A percentile compares a stretch with the other conserved stretches of the same genome.
phyloP scores from a whole-genome alignment of 306 rosid genomes.

The Vigna reflexopilosa region DNA sequence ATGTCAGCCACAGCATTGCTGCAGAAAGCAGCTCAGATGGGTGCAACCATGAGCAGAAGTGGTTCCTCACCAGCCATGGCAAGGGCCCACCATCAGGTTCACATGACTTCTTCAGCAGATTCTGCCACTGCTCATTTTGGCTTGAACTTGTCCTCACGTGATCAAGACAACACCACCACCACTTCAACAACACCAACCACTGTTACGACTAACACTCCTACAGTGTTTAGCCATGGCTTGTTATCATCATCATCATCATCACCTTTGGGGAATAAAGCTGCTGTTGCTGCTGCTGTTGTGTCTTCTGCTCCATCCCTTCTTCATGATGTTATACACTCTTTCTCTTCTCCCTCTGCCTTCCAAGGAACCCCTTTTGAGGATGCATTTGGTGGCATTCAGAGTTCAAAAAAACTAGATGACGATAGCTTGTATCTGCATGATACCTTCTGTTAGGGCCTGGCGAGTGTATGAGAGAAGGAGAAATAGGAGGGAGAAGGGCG shows the following conservation, averaged over 20 bases:
- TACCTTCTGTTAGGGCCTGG: too few species aligned
- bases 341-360: constrained; percentile 54
- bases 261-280: constrained; percentile 55
- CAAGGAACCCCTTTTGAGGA: constrained; percentile 57
- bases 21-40: constrained; percentile 98
- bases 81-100: constrained; percentile 62
- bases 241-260: constrained; percentile 33
- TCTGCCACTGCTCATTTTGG: constrained; percentile 42
- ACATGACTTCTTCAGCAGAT: constrained; percentile 57
- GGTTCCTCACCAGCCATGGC: constrained; percentile 46
- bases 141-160: constrained; percentile 65
- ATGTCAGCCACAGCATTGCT: constrained; percentile 98
- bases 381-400: constrained; percentile 59
- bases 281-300: constrained; percentile 9
- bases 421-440: constrained; percentile 29
- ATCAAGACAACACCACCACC: background rate
- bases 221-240: constrained; percentile 45
- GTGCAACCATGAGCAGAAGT: constrained; percentile 62
- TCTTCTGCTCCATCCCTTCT: constrained; percentile 51
- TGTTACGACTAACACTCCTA: constrained; percentile 33
- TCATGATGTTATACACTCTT: constrained; percentile 61
- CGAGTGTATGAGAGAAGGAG: too few species aligned
- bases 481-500: too few species aligned
- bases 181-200: background rate
- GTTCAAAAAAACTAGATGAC: constrained; percentile 40